Evolutionary conservation across 257 asterid genomes (phyloP).

Genomic region (Ballota nigra): DNA sequence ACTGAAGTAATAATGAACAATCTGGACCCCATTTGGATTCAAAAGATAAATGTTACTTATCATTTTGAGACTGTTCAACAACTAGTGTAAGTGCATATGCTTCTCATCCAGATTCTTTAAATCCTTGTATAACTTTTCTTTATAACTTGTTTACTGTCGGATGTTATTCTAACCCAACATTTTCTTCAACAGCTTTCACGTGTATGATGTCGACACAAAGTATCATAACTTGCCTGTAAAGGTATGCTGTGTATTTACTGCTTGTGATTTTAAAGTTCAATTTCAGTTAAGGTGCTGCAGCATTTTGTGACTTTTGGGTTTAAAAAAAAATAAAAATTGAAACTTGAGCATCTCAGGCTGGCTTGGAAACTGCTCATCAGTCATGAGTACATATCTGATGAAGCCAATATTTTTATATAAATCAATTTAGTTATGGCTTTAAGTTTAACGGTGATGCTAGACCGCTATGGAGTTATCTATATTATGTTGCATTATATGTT

Average conservation of each 20-base stretch:
- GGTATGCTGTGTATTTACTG: slow-evolving; percentile 41
- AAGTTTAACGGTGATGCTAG: background rate
- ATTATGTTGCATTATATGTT: background rate
- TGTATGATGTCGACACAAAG: slow-evolving; percentile 70
- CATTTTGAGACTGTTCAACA: slow-evolving; percentile 82
- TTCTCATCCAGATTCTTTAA: background rate
- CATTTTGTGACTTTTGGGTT: background rate
- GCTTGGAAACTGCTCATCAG: background rate
- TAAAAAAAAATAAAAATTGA: background rate
- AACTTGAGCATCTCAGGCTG: slow-evolving; percentile 8
- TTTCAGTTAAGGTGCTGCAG: slow-evolving; percentile 10
- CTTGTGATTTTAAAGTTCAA: slow-evolving; percentile 11
- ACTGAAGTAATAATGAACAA: slow-evolving; percentile 84
- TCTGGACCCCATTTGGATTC: slow-evolving; percentile 72
- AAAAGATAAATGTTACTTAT: slow-evolving; percentile 57
- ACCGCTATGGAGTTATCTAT: background rate
- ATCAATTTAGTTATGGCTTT: background rate
- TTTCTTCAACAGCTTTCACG: slow-evolving; percentile 55
- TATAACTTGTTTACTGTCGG: background rate
- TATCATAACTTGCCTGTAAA: slow-evolving; percentile 64
- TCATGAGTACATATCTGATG: background rate
- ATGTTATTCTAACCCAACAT: slow-evolving; percentile 8
- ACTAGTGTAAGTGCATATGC: slow-evolving; percentile 49
- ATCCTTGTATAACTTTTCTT: background rate
- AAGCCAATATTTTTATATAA: background rate